Evolutionary conservation across 352 stramenopile genomes (phyloP), one percentile per base, ranked within the genome.

Genomic region (Pythium utonaiense): DNA sequence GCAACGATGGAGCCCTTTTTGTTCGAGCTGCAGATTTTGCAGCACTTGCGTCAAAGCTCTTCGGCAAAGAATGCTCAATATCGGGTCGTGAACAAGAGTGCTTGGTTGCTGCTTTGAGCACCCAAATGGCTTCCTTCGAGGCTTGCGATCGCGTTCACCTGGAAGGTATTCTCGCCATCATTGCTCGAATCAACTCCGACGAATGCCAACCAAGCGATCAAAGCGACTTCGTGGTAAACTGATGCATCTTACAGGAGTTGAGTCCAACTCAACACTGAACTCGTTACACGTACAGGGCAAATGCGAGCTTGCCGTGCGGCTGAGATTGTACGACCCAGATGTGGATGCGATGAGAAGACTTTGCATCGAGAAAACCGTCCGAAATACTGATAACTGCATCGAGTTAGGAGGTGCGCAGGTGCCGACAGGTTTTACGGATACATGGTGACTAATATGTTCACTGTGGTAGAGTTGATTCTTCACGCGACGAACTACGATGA

Each of bases 261-360:
- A 24, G 5, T 24, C 38, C 38, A 33, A 9, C 9, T 10, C 6
- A 10, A n/a, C n/a, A 25, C 19, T 47, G 3, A 47, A 25, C 8
- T 1, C 8, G 17, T 27, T 62, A 12, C 21, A 22, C 34, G 17
- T 17, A 3, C 30, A 91, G 82, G 64, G 54, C 13, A 88, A 76
- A 45, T 69, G 74, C 28, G 45, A 69, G 25, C 62, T 93, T 38
- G 70, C 76, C 4, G 69, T 81, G 54, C 85, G 90, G 57, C 61
- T 93, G 34, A 57, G 81, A 25, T 66, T 85, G 9, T 73, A 75
- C n/a, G 80, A 93, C 30, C 14, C 69, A n/a, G 63, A 91, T 54
- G 76, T 77, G 6, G 74, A 77, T 36, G 62, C 48, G 1, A 68
- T 93, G 13, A 63, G 83, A 58, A 57, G 79, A 24, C 28, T 88